Base-by-base conservation (phyloP, 306 rosid genomes). In the Mucuna pruriens region DNA sequence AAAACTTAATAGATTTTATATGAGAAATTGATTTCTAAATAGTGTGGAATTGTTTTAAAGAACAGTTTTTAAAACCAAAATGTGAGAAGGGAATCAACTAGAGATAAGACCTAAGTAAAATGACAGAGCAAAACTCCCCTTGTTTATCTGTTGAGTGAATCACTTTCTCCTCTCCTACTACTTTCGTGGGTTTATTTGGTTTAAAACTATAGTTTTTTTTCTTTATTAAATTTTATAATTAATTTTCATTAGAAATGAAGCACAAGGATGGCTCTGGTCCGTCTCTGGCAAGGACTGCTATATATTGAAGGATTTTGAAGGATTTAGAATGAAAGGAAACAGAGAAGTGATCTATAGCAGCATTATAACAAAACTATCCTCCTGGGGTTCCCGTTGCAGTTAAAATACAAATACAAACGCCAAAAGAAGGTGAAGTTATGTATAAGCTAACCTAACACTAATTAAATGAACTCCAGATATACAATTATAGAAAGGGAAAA, bases 241-340 rank as follows among this genome's bases (percentile, higher is more conserved):
- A 9, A 25, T 66, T 38, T 77, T 36, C 65, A 65, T 36, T 48
- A 13, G 26, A 49, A 65, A 20, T 19, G 45, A 78, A 78, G 22
- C 76, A 78, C 29, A 67, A 78, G 49, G 46, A 64, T 33, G 64
- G 66, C 57, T 45, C 55, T 3, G 1, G 19, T 76, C 33, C 34
- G 8, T 62, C 45, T 42, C 16, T 9, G 33, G 69, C 9, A 52
- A 54, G 68, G 38, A 33, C 13, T 39, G 44, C 83, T 38, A 39
- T n/a, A 26, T 7, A 52, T 78, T 33, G 45, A 63, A 63, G 44
- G 45, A n/a, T n/a, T n/a, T n/a, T n/a, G n/a, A n/a, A n/a, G n/a
- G n/a, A n/a, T 63, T 33, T 33, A 33, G 39, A 63, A 63, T 16
- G 20, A 62, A 62, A 31, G 9, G 17, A 19, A 60, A 60, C 38